Evolutionary conservation across 371 early-diverging fungal species (phyloP), one percentile per base, ranked within the genome.

Genomic region (Amoeboaphelidium occidentale): DNA sequence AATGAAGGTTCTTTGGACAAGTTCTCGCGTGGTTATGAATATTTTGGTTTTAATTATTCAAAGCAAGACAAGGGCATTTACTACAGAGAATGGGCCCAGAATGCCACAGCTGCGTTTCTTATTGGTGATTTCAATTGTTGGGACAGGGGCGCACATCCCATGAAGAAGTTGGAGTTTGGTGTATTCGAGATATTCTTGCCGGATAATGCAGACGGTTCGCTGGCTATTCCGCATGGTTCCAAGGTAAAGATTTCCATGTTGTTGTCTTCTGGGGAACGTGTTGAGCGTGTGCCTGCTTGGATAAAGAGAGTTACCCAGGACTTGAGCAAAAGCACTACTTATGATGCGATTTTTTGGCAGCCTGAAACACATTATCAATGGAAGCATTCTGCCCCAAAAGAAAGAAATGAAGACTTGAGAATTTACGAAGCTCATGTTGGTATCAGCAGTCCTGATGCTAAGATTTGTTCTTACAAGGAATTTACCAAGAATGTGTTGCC

Each of bases 61-160:
- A 44, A 58, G 42, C 42, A 72, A 3, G 72, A 71, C 23, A 46
- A 41, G 4, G 65, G 64, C 22, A 76, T 90, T 52, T 60, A 67
- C 6, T 93, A 89, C 60, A 73, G 88, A 14, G 94, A 93, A 61
- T 91, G 89, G 88, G 92, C 91, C 13, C 94, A 92, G 2, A 77
- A 75, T 50, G 91, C 80, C 17, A 58, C 53, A 14, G 63, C 65
- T 26, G 28, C 27, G 2, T 22, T 20, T 21, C 24, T 47, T 25
- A 14, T 27, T 23, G 26, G 47, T 47, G 27, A 28, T 25, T 45
- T 45, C 45, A 81, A 87, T 62, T 61, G 75, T 51, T 90, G 92
- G 92, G 71, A 87, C 56, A 59, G 66, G 26, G 51, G 63, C 13
- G 64, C 72, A 1, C 76, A 90, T 56, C 69, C 68, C 13, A 84